Conservation (phyloP, 2,329 filamentous ascomycete species). For the Colletotrichum sp. region DNA sequence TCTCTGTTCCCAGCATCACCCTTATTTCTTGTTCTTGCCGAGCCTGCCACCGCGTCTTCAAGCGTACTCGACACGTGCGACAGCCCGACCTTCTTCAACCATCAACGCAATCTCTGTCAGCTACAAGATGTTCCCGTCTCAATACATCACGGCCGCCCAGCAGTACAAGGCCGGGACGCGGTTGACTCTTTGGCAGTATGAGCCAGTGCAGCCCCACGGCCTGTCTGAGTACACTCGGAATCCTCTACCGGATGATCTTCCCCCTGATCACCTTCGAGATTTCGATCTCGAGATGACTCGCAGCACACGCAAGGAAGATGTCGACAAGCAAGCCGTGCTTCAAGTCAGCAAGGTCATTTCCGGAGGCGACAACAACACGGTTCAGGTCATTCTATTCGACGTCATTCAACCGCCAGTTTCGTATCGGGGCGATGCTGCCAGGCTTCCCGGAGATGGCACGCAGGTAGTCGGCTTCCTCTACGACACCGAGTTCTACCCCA, state of each 20-base stretch:
- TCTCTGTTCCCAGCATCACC: too few species aligned
- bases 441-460: not conserved
- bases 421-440: not conserved
- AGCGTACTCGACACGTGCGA: too few species aligned
- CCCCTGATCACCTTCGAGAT: not conserved
- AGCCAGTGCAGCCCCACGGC: not conserved
- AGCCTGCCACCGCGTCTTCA: too few species aligned
- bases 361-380: not conserved
- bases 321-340: not conserved
- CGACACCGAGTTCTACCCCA: not conserved
- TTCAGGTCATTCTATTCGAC: not conserved
- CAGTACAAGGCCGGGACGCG: too few species aligned
- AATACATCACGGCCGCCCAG: too few species aligned
- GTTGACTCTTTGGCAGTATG: not conserved
- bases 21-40: too few species aligned
- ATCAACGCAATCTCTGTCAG: too few species aligned
- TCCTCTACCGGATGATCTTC: not conserved
- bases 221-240: too few species aligned
- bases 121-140: too few species aligned
- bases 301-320: not conserved
- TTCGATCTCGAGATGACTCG: not conserved
- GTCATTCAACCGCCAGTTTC: rapidly evolving
- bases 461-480: not conserved
- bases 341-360: not conserved
- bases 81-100: too few species aligned